Base-by-base conservation (phyloP, 495 filamentous ascomycete species). In the Elasticomyces elasticus region DNA sequence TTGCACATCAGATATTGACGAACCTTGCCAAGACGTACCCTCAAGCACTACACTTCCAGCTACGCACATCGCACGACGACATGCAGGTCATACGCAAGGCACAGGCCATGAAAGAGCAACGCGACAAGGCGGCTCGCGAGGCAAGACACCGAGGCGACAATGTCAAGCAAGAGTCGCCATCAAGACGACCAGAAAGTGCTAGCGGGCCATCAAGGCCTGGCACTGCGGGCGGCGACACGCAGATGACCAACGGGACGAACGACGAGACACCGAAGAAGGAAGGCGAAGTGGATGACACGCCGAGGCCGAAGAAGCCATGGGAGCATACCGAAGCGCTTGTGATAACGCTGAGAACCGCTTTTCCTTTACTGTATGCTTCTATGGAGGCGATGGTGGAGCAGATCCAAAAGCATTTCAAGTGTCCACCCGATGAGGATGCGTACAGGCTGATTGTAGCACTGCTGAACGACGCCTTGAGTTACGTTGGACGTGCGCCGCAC, bases 351-450 rank as follows among this genome's bases (percentile, higher is more conserved):
- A 96, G 97, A 73, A 95, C 90, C 13, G 89, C 89, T 0, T 97
- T 96, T 72, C 94, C 94, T 19, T 74, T 99, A 35, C 82, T 99
- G 55, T 91, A 92, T 2, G 72, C 96, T 30, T 97, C 92, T 1
- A 96, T 99, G 90, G 94, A 99, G 71, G 94, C 90, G 0, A 97
- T 99, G 91, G 89, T 95, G 27, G 94, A 99, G 64, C 89, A 95
- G 69, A 95, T 97, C 59, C 81, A 86, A 68, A 96, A 95, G 76
- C 84, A 97, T 69, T 97, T 97, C 79, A 97, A 96, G 66, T 96
- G 91, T 64, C 91, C 90, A 25, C 90, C 91, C 0, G 94, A 99
- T 61, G 94, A 99, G 64, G 94, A 99, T 70, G 94, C 94, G 6
- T 97, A 96, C 66, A 81, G 94, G 17, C 76, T 99, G n/a, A 97